Percentiles rank a stretch among this genome's conserved stretches.
These are phyloP conservation scores for Myriosclerotinia scirpicola DNA, from an alignment of 2,329 filamentous ascomycete genomes.

Conservation along the genomic window DNA sequence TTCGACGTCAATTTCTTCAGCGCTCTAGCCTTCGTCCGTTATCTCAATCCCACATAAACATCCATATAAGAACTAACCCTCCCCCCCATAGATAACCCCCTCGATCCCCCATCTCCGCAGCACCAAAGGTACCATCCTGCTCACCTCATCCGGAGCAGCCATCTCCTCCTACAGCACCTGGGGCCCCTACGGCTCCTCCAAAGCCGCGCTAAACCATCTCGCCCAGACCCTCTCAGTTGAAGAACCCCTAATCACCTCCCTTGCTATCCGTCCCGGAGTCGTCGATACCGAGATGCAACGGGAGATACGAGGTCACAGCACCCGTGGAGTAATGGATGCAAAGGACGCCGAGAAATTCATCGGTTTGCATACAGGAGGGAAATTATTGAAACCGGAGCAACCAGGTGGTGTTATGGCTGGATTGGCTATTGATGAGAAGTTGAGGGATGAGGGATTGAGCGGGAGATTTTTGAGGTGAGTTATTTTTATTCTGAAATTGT, in stretches of 20 bases:
- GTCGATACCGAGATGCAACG: conserved; percentile 90
- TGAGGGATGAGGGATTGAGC: conserved; percentile 63
- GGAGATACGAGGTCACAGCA: conserved; percentile 68
- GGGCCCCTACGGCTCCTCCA: conserved; percentile 79
- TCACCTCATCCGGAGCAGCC: conserved; percentile 79
- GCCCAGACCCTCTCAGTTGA: conserved; percentile 71
- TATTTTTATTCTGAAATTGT: neutral
- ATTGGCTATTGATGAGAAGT: conserved; percentile 65
- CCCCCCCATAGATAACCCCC: conserved; percentile 53
- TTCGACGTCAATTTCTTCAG: conserved; percentile 91
- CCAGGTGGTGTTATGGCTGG: conserved; percentile 84
- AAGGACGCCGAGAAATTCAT: conserved; percentile 65
- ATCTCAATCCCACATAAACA: neutral
- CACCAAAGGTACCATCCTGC: conserved; percentile 68
- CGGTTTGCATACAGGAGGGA: conserved; percentile 66
- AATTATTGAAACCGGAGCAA: conserved; percentile 76
- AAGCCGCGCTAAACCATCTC: conserved; percentile 81
- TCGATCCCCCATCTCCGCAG: conserved; percentile 68
- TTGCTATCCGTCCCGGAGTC: conserved; percentile 75
- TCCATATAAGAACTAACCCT: conserved; percentile 18
- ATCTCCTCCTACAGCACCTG: conserved; percentile 65
- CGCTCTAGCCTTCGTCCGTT: conserved; percentile 69
- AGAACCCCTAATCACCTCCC: conserved; percentile 70
- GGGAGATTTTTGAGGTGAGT: conserved; percentile 73
- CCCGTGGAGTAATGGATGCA: conserved; percentile 55